phyloP scores from a whole-genome alignment of 148 eudicot species.

The Persicaria tinctoria region DNA sequence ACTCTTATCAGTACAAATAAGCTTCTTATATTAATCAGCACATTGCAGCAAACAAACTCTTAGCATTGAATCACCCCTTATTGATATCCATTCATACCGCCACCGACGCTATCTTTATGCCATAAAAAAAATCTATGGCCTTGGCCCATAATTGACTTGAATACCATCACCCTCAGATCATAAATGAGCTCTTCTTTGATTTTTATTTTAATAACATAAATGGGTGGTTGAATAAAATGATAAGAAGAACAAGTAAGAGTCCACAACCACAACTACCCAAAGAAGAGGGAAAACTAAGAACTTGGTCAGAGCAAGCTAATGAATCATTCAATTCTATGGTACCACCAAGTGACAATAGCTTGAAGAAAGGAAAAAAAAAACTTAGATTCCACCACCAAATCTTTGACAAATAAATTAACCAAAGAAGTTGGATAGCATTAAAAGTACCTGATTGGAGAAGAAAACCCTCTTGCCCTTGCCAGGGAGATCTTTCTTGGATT shows the following conservation, averaged over 20 bases:
- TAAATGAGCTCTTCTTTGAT: too few relatives aligned
- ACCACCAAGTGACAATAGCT: neutral
- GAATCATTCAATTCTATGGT: neutral
- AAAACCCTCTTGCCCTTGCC: slow-evolving; percentile 53
- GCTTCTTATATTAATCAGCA: too few relatives aligned
- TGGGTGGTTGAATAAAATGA: too few relatives aligned
- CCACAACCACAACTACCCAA: neutral
- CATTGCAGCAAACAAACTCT: too few relatives aligned
- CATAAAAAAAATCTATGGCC: too few relatives aligned
- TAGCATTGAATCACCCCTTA: too few relatives aligned
- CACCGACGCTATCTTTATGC: too few relatives aligned
- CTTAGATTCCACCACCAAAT: neutral
- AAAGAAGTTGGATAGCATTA: neutral
- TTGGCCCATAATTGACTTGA: too few relatives aligned
- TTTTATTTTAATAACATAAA: too few relatives aligned
- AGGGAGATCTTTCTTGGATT: slow-evolving; percentile 63
- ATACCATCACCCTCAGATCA: too few relatives aligned
- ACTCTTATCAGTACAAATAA: too few relatives aligned
- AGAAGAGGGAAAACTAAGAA: neutral
- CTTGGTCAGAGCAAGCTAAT: slow-evolving; percentile 1
- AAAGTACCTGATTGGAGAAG: slow-evolving; percentile 78
- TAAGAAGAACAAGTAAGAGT: neutral
- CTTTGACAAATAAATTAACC: neutral
- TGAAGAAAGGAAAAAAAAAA: neutral
- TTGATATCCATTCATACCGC: too few relatives aligned